Percentiles rank a stretch among this genome's conserved stretches.
phyloP scores from a whole-genome alignment of 2,329 filamentous ascomycete species.

The Colletotrichum tamarilloi region DNA sequence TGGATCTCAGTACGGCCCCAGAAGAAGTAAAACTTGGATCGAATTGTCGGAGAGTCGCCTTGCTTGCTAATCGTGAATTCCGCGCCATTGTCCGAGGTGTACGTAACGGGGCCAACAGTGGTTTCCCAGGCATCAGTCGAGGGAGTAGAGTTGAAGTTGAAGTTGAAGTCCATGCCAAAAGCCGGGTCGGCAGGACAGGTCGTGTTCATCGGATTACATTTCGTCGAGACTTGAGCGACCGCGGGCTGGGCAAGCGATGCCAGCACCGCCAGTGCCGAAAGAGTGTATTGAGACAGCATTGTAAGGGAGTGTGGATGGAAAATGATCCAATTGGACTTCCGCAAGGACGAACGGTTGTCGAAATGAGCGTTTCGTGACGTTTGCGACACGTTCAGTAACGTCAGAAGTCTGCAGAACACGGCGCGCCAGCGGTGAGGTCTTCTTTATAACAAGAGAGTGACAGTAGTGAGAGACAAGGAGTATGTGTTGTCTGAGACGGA shows the following conservation, averaged over 20 bases:
- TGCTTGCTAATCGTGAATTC: constrained; percentile 77
- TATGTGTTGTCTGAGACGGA: constrained; percentile 9
- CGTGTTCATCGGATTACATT: constrained; percentile 80
- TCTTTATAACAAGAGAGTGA: constrained; percentile 16
- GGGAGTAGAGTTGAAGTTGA: constrained; percentile 73
- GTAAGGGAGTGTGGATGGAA: constrained; percentile 25
- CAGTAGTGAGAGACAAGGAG: constrained; percentile 14
- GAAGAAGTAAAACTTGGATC: constrained; percentile 86
- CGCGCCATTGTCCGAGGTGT: constrained; percentile 71
- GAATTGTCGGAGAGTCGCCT: constrained; percentile 82
- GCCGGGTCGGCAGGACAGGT: constrained; percentile 79
- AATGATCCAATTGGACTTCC: background rate
- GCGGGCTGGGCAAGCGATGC: constrained; percentile 58
- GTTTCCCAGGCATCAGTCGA: constrained; percentile 74
- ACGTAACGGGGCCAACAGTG: constrained; percentile 73
- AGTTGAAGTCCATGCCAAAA: constrained; percentile 71
- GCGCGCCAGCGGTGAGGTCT: constrained; percentile 1
- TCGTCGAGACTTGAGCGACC: constrained; percentile 78
- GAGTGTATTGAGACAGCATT: constrained; percentile 41
- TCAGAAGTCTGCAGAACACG: constrained; percentile 2
- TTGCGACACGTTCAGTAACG: constrained; percentile 25
- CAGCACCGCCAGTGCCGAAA: constrained; percentile 52
- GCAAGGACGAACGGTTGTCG: background rate
- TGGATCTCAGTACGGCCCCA: constrained; percentile 83
- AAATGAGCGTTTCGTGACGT: background rate